Conservation (phyloP, 768 basidiomycete genomes). For the Tephrocybe sp. region DNA sequence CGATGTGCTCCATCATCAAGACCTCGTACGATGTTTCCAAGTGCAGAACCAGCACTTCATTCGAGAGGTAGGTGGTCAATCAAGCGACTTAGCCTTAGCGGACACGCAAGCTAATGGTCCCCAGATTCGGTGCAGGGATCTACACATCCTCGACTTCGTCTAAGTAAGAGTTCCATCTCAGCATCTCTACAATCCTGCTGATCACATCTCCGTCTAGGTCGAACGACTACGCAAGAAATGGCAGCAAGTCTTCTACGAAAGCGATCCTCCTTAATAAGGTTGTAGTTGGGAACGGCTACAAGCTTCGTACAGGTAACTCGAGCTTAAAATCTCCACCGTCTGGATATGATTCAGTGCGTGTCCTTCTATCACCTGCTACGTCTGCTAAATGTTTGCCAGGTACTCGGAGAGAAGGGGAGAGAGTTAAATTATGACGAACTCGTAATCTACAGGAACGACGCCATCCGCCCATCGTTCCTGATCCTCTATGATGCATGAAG, state of each 20-base stretch:
- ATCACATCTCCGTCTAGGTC: slow-evolving; percentile 36
- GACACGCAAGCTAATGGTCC: neutral
- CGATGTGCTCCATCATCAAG: slow-evolving; percentile 62
- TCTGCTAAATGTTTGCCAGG: slow-evolving; percentile 34
- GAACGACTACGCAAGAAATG: slow-evolving; percentile 59
- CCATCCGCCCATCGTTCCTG: slow-evolving; percentile 70
- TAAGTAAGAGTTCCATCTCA: slow-evolving; percentile 45
- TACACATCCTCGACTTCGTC: slow-evolving; percentile 82
- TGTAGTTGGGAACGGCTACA: slow-evolving; percentile 68
- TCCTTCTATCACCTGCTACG: neutral
- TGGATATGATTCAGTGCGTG: slow-evolving; percentile 66
- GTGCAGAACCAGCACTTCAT: slow-evolving; percentile 70
- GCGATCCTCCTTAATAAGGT: slow-evolving; percentile 77
- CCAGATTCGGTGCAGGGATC: slow-evolving; percentile 68
- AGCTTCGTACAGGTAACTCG: slow-evolving; percentile 59
- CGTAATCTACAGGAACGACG: slow-evolving; percentile 70
- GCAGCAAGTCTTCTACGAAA: slow-evolving; percentile 51
- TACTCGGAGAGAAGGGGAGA: slow-evolving; percentile 67
- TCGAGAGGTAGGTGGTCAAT: slow-evolving; percentile 56
- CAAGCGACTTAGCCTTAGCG: slow-evolving; percentile 7
- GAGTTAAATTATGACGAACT: slow-evolving; percentile 72
- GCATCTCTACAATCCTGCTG: neutral
- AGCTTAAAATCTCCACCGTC: slow-evolving; percentile 55
- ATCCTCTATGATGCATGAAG: slow-evolving; percentile 65
- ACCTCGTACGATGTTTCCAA: slow-evolving; percentile 64